These are phyloP conservation scores for Entomortierella lignicola DNA, from an alignment of 192 early-diverging fungal species.

Conservation along the genomic window DNA sequence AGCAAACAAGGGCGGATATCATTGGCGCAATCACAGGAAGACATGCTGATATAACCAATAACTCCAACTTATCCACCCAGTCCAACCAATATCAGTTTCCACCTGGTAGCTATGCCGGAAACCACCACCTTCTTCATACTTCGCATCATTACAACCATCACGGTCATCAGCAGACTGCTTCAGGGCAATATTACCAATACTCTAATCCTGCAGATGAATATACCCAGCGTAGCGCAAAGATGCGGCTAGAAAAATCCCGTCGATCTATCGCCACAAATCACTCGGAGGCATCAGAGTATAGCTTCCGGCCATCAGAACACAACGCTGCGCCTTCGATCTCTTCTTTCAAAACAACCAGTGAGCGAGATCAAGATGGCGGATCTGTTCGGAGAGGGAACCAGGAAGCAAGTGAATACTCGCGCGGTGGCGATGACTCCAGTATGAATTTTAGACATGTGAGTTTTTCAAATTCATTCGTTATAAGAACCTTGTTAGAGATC, in stretches of 20 bases:
- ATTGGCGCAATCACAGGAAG: slow-evolving; percentile 47
- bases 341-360: slow-evolving; percentile 33
- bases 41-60: slow-evolving; percentile 27
- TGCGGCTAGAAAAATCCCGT: slow-evolving; percentile 32
- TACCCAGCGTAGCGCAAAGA: slow-evolving; percentile 18
- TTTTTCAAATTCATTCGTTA: too few species aligned
- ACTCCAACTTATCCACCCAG: slow-evolving; percentile 18
- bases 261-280: slow-evolving; percentile 33
- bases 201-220: slow-evolving; percentile 40
- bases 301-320: slow-evolving; percentile 13
- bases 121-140: slow-evolving; percentile 15
- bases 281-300: slow-evolving; percentile 39
- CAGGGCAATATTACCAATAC: slow-evolving; percentile 46
- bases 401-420: slow-evolving; percentile 20
- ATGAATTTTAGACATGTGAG: slow-evolving; percentile 13
- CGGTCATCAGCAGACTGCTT: slow-evolving; percentile 10
- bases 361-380: slow-evolving; percentile 22
- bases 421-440: slow-evolving; percentile 10
- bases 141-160: slow-evolving; percentile 10
- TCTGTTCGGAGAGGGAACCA: slow-evolving; percentile 14
- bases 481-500: too few species aligned
- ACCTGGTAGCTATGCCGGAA: neutral
- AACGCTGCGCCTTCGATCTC: slow-evolving; percentile 28
- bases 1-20: slow-evolving; percentile 50
- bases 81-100: slow-evolving; percentile 27